Base-by-base conservation (phyloP, 202 grass and related monocot genomes). In the Brachypodium distachyon region DNA sequence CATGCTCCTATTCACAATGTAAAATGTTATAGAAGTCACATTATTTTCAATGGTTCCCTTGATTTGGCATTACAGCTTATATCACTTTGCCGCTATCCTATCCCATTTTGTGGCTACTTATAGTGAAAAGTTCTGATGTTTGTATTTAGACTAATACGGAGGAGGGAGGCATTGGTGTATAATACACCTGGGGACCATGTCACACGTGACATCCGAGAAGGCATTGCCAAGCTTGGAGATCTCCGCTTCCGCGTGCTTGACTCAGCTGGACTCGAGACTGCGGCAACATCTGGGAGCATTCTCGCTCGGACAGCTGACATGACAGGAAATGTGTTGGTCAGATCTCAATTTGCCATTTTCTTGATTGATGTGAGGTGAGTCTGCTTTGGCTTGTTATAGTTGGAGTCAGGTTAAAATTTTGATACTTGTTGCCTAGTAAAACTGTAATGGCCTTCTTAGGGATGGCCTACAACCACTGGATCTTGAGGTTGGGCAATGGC, bases 151-250 rank as follows among this genome's bases (percentile, higher is more conserved):
- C 84, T 98, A 47, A 92, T 98, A 81, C 83, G 85, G 69, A 92
- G 95, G 65, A 94, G 95, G 84, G 95, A 98, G 72, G 95, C 91
- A 2, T 82, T 98, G 69, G 95, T 98, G 33, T 98, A 94, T 73
- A 98, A 98, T 80, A 98, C 95, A 68, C 95, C 91, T 1, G 91
- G 91, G 31, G 95, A 98, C 49, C 95, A 98, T 81, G 95, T 98
- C 65, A 98, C 95, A 3, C 89, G 91, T n/a, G 95, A 98, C 29
- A 90, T 98, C 38, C 83, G 95, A n/a, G 95, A 98, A 83, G 95
- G 95, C 33, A 57, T 98, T 48, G 95, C 95, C 50, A 94, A 98
- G 75, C 84, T 98, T 17, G 95, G 95, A 36, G 95, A 94, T 86
- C 90, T 98, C 32, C 80, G 91, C 67, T 98, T 98, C 82, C 78